phyloP scores from a whole-genome alignment of 2,329 filamentous ascomycete genomes.

The Sarocladium oryzae region DNA sequence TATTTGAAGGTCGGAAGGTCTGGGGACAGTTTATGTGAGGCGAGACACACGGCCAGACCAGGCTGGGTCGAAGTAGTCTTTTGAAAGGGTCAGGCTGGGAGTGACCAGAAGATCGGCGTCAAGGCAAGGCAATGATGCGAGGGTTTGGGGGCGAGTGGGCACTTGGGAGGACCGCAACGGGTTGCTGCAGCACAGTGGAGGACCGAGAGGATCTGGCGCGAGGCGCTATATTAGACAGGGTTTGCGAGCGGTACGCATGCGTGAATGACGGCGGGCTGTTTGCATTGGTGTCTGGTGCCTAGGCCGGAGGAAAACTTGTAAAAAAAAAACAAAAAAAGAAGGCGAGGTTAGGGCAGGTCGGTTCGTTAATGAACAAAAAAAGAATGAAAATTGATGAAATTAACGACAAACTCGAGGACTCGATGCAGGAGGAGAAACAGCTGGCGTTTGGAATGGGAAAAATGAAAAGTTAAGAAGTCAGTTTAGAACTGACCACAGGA shows the following conservation, averaged over 20 bases:
- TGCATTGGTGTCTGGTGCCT: neutral
- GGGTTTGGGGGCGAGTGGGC: conserved; percentile 3
- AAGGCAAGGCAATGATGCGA: conserved; percentile 1
- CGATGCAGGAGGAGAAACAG: neutral
- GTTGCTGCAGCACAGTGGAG: conserved; percentile 2
- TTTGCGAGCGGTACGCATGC: conserved; percentile 3
- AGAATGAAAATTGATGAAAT: neutral
- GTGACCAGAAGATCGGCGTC: conserved; percentile 1
- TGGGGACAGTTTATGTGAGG: neutral
- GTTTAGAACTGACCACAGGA: too few relatives aligned
- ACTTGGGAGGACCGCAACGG: neutral
- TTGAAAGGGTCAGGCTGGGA: neutral
- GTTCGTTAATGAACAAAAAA: too few relatives aligned
- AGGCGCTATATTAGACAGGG: conserved; percentile 3
- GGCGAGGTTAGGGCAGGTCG: too few relatives aligned
- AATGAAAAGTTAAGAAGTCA: too few relatives aligned
- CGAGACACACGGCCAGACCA: neutral
- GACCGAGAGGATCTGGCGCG: neutral
- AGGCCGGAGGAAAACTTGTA: neutral
- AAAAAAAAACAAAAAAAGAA: neutral
- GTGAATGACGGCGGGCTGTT: conserved; percentile 1
- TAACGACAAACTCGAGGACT: neutral
- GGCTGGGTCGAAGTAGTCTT: neutral
- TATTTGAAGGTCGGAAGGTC: neutral
- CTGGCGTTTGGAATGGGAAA: too few relatives aligned